Evolutionary conservation across 192 early-diverging fungal genomes (phyloP), one percentile per base, ranked within the genome.

Genomic region (Rhizoclosmatium sp.): DNA sequence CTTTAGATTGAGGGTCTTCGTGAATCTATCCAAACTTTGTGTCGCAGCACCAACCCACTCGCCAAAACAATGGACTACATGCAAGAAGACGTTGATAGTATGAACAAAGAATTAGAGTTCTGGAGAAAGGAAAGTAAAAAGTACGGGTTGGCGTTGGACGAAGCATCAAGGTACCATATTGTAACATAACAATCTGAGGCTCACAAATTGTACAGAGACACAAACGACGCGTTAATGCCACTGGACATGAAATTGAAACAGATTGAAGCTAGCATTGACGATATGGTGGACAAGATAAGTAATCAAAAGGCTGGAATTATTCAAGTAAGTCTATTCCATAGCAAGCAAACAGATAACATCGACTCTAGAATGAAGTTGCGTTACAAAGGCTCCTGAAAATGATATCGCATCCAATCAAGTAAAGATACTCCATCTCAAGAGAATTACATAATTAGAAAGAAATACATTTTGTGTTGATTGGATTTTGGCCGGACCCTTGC

Each of bases 41-140:
- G 85, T 44, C 79, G 85, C 12, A 82, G 68, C 69, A 88, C 89
- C 3, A 84, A 88, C 71, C 89, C 89, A 45, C 83, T 91, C 19
- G 86, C 85, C 44, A 88, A 87, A 65, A 88, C 86, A 2, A 79
- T 91, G 77, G 88, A 91, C 58, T 89, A 89, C 75, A 78, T 89
- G 80, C 88, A 89, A 47, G 89, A 91, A 70, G 89, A 91, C 66
- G 82, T 90, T 51, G 89, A 91, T 68, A 82, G 83, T 56, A 91
- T 91, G 89, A 88, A 85, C 54, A 83, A 84, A 69, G 89, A 91
- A 74, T 73, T 89, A 4, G 88, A 88, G 45, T 39, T 78, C 47
- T 91, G 89, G 89, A 68, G 78, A 66, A 60, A 45, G 39, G 89
- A 91, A 78, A 45, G 47, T 48, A 67, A 76, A 47, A 85, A 84